Evolutionary conservation across 768 basidiomycete species (phyloP), one percentile per base, ranked within the genome.

Genomic region (Jaapia argillacea): DNA sequence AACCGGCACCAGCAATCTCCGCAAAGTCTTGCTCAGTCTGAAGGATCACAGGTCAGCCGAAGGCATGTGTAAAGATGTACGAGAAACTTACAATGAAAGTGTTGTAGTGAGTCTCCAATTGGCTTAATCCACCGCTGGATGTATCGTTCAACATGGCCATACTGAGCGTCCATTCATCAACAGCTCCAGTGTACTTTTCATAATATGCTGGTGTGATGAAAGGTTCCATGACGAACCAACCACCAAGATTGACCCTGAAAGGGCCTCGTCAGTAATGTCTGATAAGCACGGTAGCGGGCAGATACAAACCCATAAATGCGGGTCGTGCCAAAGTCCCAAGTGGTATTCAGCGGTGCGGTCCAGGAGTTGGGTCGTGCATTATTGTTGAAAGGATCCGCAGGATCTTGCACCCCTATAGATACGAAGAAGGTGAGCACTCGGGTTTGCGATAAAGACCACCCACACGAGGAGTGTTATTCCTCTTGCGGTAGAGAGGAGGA

Each of bases 11-110:
- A 36, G 91, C 88, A 47, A 96, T 93, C 56, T 81, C 67, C 27
- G 90, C 90, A 48, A 93, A 79, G 64, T 94, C 91, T 63, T 85
- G 66, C 58, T 92, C 88, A 43, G 85, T 92, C 86, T 91, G 58
- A 22, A 28, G 41, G 26, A 45, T 27, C 7, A 36, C 24, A 24
- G 22, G 22, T 27, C 13, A 22, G 20, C n/a, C 12, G 23, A 35
- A 27, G 24, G 37, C 40, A n/a, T 6, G 33, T 14, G 37, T 24
- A 14, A 26, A 6, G 21, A 21, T 12, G 36, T 38, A 28, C 14
- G 23, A 43, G 26, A 14, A 25, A 67, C 81, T 57, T 55, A 86
- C 81, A 51, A 92, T 79, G 62, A 89, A 92, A 3, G 84, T 87
- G 46, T 72, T 66, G 57, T 91, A 92, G 61, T 92, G 88, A 31